Evolutionary conservation across 2,329 filamentous ascomycete species (phyloP).

Genomic region (Aspergillus amoenus): DNA sequence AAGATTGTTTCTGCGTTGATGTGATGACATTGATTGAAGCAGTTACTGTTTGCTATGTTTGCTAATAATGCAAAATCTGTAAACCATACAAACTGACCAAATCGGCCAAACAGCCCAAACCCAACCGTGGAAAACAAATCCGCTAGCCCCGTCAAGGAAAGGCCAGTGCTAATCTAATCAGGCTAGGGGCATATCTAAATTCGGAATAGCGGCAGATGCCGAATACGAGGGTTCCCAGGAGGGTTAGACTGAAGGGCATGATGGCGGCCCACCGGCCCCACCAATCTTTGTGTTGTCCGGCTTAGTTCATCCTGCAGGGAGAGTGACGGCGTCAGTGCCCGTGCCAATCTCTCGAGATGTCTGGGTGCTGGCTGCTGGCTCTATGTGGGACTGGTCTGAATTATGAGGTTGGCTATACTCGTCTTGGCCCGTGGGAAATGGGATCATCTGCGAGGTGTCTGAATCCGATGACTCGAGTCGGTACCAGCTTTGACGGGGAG

Average conservation of each 20-base stretch:
- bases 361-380: too few relatives aligned
- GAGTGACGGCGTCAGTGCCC: too few relatives aligned
- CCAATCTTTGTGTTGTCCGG: not conserved
- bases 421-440: too few relatives aligned
- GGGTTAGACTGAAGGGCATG: not conserved
- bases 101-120: not conserved
- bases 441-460: too few relatives aligned
- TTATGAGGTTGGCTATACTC: too few relatives aligned
- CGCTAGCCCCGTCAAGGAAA: too few relatives aligned
- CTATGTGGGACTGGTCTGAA: too few relatives aligned
- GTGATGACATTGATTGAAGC: not conserved
- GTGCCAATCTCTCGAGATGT: too few relatives aligned
- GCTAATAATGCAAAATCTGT: not conserved
- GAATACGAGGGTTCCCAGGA: slow-evolving; percentile 7
- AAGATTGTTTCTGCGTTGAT: not conserved
- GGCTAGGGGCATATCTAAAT: not conserved
- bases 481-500: too few relatives aligned
- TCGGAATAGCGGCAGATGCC: slow-evolving; percentile 4
- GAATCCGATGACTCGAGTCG: too few relatives aligned
- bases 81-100: not conserved
- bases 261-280: too few relatives aligned
- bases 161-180: not conserved
- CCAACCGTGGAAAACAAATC: not conserved
- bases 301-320: not conserved
- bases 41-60: not conserved